A percentile compares a stretch with the other conserved stretches of the same genome.
These are phyloP conservation scores for Aquilaria malaccensis DNA, from an alignment of 345 rosid species.

Conservation along the genomic window DNA sequence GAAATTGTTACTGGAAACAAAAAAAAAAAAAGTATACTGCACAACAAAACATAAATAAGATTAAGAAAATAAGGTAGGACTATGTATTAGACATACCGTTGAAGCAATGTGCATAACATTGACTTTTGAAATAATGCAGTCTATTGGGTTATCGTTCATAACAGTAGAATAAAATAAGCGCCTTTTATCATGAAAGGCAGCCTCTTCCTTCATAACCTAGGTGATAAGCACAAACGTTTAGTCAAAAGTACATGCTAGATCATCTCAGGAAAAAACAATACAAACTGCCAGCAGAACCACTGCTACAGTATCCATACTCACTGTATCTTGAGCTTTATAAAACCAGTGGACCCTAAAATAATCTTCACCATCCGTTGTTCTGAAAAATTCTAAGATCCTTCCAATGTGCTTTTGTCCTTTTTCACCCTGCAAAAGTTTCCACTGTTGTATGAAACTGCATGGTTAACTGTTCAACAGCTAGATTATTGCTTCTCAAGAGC, in stretches of 20 bases:
- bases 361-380: conserved; percentile 55
- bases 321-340: conserved; percentile 91
- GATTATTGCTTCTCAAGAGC: conserved; percentile 2
- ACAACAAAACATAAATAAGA: neutral
- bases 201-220: conserved; percentile 65
- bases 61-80: neutral
- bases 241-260: conserved; percentile 5
- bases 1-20: conserved; percentile 5
- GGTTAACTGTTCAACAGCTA: neutral
- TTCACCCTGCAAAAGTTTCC: conserved; percentile 51
- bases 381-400: conserved; percentile 72
- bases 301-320: conserved; percentile 21
- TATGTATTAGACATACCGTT: conserved; percentile 34
- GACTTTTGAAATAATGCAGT: conserved; percentile 76
- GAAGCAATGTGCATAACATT: conserved; percentile 42
- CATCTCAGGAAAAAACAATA: conserved; percentile 2
- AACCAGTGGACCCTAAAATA: conserved; percentile 95
- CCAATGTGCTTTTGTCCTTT: conserved; percentile 56
- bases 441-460: conserved; percentile 3
- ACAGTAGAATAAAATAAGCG: conserved; percentile 86
- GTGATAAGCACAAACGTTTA: conserved; percentile 11
- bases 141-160: conserved; percentile 85
- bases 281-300: too few species aligned
- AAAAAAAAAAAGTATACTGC: conserved; percentile 9
- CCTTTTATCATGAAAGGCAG: conserved; percentile 54